Evolutionary conservation across 805 yeast genomes (phyloP).

Genomic region (Kodamaea sagamina): DNA sequence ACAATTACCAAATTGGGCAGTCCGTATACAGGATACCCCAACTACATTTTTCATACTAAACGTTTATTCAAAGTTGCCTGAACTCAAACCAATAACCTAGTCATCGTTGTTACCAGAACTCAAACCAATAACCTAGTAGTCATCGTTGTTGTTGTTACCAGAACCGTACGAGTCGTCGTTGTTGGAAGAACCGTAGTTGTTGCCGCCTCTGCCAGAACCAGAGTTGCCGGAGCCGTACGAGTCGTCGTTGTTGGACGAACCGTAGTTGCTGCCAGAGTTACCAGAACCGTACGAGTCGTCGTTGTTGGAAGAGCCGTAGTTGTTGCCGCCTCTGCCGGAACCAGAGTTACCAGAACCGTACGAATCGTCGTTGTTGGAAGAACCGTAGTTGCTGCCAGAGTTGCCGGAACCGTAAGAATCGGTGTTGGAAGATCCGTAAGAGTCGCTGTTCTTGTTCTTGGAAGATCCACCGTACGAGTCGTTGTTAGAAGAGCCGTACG

Average conservation of each 20-base stretch:
- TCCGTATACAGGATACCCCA: background rate
- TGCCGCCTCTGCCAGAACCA: conserved; percentile 21
- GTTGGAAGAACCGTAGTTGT: conserved; percentile 22
- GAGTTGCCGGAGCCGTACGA: conserved; percentile 26
- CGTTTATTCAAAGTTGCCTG: conserved; percentile 1
- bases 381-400: conserved; percentile 24
- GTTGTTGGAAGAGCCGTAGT: conserved; percentile 21
- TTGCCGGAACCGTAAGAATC: conserved; percentile 5
- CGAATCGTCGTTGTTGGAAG: conserved; percentile 19
- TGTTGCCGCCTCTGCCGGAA: conserved; percentile 1
- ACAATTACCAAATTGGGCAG: background rate
- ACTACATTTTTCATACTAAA: conserved; percentile 2
- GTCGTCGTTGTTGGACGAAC: conserved; percentile 19
- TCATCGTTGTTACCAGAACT: conserved; percentile 20
- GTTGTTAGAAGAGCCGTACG: conserved; percentile 23
- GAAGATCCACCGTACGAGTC: conserved; percentile 23
- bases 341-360: conserved; percentile 22
- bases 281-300: conserved; percentile 21
- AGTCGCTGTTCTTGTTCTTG: conserved; percentile 9
- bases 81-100: conserved; percentile 7
- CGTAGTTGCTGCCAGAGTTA: conserved; percentile 17
- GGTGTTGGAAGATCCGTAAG: conserved; percentile 20
- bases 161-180: conserved; percentile 25
- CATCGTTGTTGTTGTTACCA: conserved; percentile 20
- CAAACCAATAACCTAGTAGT: conserved; percentile 13